Evolutionary conservation across 2,329 filamentous ascomycete genomes (phyloP).

Genomic region (Fusarium sp.): DNA sequence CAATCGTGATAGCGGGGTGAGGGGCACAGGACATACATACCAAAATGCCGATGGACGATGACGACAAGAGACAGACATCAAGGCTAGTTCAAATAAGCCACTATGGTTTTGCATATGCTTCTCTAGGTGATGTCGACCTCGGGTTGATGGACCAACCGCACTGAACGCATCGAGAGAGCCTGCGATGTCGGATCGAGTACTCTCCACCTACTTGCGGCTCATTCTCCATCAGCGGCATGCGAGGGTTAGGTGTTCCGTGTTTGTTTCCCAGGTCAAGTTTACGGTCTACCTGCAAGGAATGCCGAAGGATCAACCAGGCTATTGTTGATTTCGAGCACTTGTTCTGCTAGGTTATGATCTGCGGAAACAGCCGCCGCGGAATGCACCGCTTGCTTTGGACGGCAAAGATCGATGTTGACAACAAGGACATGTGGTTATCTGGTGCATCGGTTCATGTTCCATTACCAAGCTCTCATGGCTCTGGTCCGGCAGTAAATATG

Average conservation of each 20-base stretch:
- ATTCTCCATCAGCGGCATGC: not conserved
- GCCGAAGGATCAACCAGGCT: not conserved
- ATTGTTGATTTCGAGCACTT: not conserved
- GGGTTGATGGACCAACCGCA: constrained; percentile 4
- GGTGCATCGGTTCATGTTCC: constrained; percentile 9
- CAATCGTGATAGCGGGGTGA: constrained; percentile 9
- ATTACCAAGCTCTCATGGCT: not conserved
- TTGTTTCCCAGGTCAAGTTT: not conserved
- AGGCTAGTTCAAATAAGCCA: constrained; percentile 3
- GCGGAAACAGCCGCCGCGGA: constrained; percentile 29
- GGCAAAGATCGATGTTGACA: constrained; percentile 6
- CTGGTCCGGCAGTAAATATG: constrained; percentile 14
- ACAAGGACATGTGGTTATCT: not conserved
- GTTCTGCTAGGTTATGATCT: constrained; percentile 11
- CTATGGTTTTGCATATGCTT: constrained; percentile 12
- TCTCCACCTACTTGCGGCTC: not conserved
- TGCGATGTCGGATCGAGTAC: constrained; percentile 8
- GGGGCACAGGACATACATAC: not conserved
- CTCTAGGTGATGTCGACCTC: not conserved
- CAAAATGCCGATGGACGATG: constrained; percentile 37
- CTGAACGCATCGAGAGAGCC: not conserved
- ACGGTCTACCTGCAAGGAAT: not conserved
- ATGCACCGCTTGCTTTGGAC: not conserved
- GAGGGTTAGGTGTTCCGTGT: not conserved
- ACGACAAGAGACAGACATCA: constrained; percentile 23